Evolutionary conservation across 2,329 filamentous ascomycete species (phyloP), one percentile per base, ranked within the genome.

Genomic region (Acephala macrosclerotiorum): DNA sequence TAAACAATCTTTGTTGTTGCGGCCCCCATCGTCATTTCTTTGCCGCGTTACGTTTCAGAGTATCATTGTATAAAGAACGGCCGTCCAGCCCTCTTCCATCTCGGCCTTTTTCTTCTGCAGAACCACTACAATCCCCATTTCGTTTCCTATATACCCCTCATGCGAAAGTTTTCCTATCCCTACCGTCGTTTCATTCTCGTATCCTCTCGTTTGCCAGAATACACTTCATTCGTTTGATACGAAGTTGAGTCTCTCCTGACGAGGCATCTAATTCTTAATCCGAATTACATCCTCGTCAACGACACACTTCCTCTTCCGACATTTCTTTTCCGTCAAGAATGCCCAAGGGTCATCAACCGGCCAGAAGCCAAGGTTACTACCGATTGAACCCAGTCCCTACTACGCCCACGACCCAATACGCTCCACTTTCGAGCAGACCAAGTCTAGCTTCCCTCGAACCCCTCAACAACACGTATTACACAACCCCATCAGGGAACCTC

Each of bases 221-320:
- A 40, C 56, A 42, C 45, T 55, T 68, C 68, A 62, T 64, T 70
- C 67, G 68, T 72, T 70, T 67, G 64, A 67, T 53, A 66, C 64
- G 60, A 61, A 67, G 60, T 68, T 68, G n/a, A n/a, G n/a, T 20
- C 20, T 29, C 72, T 74, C 73, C 72, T 59, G 72, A 69, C 66
- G 72, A 72, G 73, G 73, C 63, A 57, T 67, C 66, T 71, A 72
- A 70, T 72, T 60, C 62, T 62, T 69, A 73, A 73, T 69, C 69
- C 62, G 35, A 57, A 57, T 20, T 36, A 35, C 18, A 57, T 40
- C 55, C 55, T 57, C 55, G 35, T 36, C 55, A n/a, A 35, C 55
- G 26, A 56, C 53, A 6, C 33, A 49, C 60, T 63, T 40, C 49
- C n/a, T 40, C 26, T 42, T 20, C 53, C 22, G 18, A 51, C 36